Evolutionary conservation across 2,329 filamentous ascomycete species (phyloP).

Genomic region (Trichoderma asperellum): DNA sequence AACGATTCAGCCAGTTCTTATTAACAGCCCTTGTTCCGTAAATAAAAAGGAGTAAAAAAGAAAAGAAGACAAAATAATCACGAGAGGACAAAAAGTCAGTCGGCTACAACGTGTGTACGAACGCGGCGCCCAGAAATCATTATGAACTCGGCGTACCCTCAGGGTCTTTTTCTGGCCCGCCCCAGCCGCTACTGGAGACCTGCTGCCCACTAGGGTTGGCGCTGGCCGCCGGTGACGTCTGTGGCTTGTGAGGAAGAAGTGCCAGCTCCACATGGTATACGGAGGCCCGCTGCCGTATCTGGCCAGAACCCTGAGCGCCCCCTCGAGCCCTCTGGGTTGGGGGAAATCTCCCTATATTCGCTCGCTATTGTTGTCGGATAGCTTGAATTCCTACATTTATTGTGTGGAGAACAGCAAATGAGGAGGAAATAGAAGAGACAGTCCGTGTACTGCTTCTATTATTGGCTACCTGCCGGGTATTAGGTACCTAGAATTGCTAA

Average conservation of each 20-base stretch:
- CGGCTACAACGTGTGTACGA: neutral
- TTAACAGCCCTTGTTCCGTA: neutral
- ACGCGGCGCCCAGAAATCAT: neutral
- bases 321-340: neutral
- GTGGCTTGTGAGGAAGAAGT: conserved; percentile 3
- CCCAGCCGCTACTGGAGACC: neutral
- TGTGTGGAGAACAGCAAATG: neutral
- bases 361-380: neutral
- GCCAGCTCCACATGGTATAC: neutral
- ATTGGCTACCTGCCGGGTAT: neutral
- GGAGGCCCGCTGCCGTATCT: neutral
- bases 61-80: neutral
- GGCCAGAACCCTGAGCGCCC: neutral
- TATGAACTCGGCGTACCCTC: neutral
- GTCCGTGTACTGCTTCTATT: neutral
- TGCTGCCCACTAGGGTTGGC: neutral
- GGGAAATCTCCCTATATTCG: neutral
- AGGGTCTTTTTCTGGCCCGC: conserved; percentile 10
- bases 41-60: neutral
- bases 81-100: neutral
- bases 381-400: neutral
- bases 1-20: neutral
- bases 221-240: conserved; percentile 16
- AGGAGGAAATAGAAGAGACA: neutral
- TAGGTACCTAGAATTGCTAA: neutral